These are phyloP conservation scores for Alternaria consortialis DNA, from an alignment of 2,329 filamentous ascomycete genomes.

Conservation along the genomic window DNA sequence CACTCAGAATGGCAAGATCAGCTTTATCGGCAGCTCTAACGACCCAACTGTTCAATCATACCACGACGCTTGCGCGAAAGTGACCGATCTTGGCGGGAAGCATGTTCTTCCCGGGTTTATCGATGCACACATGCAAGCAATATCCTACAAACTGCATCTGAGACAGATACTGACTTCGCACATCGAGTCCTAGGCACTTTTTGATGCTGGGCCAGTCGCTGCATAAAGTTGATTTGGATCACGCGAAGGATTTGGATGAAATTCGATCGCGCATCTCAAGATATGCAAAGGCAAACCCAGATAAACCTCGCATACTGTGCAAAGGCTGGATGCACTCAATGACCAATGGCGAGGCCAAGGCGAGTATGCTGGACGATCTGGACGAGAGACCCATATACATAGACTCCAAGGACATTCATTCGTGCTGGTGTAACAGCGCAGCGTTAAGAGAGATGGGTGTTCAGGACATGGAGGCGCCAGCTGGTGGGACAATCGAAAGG, in stretches of 20 bases:
- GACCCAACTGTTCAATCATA: constrained; percentile 40
- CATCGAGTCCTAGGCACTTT: constrained; percentile 47
- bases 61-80: constrained; percentile 26
- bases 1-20: constrained; percentile 53
- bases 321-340: constrained; percentile 66
- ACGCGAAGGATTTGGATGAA: constrained; percentile 59
- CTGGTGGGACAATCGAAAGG: constrained; percentile 63
- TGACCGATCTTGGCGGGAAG: constrained; percentile 48
- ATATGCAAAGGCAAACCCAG: constrained; percentile 58
- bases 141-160: background rate
- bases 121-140: constrained; percentile 62
- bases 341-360: constrained; percentile 61
- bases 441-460: constrained; percentile 62
- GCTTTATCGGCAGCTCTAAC: constrained; percentile 49
- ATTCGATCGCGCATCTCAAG: constrained; percentile 59
- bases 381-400: constrained; percentile 64
- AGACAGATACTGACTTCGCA: background rate
- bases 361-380: constrained; percentile 62
- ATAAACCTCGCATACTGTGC: constrained; percentile 59
- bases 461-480: constrained; percentile 57
- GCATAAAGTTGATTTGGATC: constrained; percentile 59
- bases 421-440: constrained; percentile 64
- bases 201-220: constrained; percentile 65
- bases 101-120: constrained; percentile 65
- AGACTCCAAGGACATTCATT: constrained; percentile 66